Evolutionary conservation across 345 rosid genomes (phyloP), one percentile per base, ranked within the genome.

Genomic region (Rhodamnia argentea): DNA sequence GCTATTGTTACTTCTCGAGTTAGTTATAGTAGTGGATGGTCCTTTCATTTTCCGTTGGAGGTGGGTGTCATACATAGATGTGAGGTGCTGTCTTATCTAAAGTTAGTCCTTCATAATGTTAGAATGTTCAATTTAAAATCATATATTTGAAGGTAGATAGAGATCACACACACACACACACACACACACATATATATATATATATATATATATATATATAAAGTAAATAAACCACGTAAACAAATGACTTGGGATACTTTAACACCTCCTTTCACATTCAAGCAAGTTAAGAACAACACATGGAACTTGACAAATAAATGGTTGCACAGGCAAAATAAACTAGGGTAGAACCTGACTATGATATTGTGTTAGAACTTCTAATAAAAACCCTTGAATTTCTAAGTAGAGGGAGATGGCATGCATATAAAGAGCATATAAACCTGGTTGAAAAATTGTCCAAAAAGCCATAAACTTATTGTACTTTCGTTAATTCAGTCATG

Each of bases 241-340:
- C 13, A 29, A 32, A 4, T 0, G 0, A 32, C 0, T 0, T 37
- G 12, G 5, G 47, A 70, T 70, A 18, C 12, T 18, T 70, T 18
- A 70, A 18, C 12, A 70, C 4, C 0, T 70, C 3, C 3, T 42
- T 47, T 70, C 26, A 37, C 7, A 1, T 70, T 37, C 2, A 4
- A 9, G 13, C 16, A 3, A 32, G 1, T 70, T 37, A 70, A 70
- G 24, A 70, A 37, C 2, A 22, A 18, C 7, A 0, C 3, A 1
- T 14, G 20, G 1, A 64, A 29, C 29, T 13, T 29, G 76, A 64
- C 6, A 64, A 70, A 37, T 0, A 0, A 10, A 1, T 5, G 13
- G 3, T 1, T 18, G 13, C 7, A 37, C 4, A 4, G 9, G 47
- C 2, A 0, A 37, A 70, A 70, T 37, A 70, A 70, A 70, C 26